A percentile compares a stretch with the other conserved stretches of the same genome.
Evolutionary conservation across 352 stramenopile species (phyloP).

Genomic region (Phytophthora multivora): DNA sequence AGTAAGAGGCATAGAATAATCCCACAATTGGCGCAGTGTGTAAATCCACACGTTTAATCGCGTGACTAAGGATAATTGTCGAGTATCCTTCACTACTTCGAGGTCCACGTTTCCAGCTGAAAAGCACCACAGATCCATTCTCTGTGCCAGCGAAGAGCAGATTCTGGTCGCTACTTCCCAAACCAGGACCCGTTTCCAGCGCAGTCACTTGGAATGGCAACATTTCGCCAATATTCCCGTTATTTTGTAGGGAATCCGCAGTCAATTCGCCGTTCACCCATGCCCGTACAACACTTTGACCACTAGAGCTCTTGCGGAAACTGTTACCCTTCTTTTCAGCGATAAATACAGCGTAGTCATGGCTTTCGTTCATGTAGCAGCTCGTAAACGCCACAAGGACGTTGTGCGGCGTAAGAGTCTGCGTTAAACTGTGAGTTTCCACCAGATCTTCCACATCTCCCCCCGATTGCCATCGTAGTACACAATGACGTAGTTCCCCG

Average conservation of each 20-base stretch:
- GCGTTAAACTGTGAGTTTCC: constrained; percentile 27
- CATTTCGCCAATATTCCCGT: constrained; percentile 19
- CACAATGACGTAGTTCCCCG: constrained; percentile 47
- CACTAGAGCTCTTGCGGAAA: constrained; percentile 1
- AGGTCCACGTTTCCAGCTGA: constrained; percentile 49
- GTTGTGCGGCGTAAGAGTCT: constrained; percentile 29
- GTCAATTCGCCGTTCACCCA: constrained; percentile 62
- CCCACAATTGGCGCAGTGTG: constrained; percentile 52
- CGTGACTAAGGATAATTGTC: constrained; percentile 33
- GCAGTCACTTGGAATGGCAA: constrained; percentile 47
- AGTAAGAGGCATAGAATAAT: constrained; percentile 40
- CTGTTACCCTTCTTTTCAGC: constrained; percentile 35
- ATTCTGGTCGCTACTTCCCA: constrained; percentile 25
- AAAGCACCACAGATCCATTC: constrained; percentile 45
- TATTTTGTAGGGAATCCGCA: constrained; percentile 39
- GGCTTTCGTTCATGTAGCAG: constrained; percentile 46
- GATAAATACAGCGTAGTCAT: constrained; percentile 62
- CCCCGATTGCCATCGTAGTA: constrained; percentile 31
- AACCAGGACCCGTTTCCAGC: constrained; percentile 37
- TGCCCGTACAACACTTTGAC: constrained; percentile 38
- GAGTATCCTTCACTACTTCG: constrained; percentile 24
- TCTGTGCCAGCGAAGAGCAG: constrained; percentile 54
- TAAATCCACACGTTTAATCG: constrained; percentile 48
- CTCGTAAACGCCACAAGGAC: constrained; percentile 31
- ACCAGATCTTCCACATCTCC: constrained; percentile 57